Evolutionary conservation across 352 stramenopile genomes (phyloP), one percentile per base, ranked within the genome.

Genomic region (Phytophthora pluvialis): DNA sequence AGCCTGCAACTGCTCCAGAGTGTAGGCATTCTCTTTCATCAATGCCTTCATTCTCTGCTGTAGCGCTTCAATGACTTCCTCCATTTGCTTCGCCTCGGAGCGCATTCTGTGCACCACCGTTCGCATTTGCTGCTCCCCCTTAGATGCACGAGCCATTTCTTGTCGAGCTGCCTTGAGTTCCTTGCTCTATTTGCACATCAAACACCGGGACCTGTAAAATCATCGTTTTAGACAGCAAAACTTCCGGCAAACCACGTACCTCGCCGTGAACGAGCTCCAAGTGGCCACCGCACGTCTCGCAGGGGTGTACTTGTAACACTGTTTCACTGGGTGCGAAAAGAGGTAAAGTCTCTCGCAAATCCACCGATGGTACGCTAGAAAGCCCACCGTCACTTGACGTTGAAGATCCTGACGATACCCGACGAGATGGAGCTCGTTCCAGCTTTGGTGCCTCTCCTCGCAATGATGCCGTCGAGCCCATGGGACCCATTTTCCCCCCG

Each of bases 201-300:
- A 58, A 38, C 8, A 29, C 15, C 28, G 31, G n/a, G 8, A 57
- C 21, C 21, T 21, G 21, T 21, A 35, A 13, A 4, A 44, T 44
- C 33, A 55, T 16, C 1, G 16, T 45, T 40, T 28, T 26, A 15
- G 8, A 46, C 31, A 16, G 40, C 5, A 33, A 10, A 51, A 31
- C 0, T 25, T 53, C 18, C 21, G 18, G 18, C 45, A 44, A 47
- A 13, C n/a, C 7, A 59, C 67, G 15, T 60, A 89, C 80, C 67
- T 94, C 86, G 38, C 85, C 83, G 53, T 93, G 86, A 45, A 93
- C 77, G 15, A 95, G 80, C 50, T 95, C 86, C 36, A 95, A 56
- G 29, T 89, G 75, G 2, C 86, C 84, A 16, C 84, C 86, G 31
- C 86, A 95, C 0, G 52, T 73, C 42, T 91, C 83, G 40, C 86